Evolutionary conservation across 768 basidiomycete species (phyloP), one percentile per base, ranked within the genome.

Genomic region (Ramaria sp.): DNA sequence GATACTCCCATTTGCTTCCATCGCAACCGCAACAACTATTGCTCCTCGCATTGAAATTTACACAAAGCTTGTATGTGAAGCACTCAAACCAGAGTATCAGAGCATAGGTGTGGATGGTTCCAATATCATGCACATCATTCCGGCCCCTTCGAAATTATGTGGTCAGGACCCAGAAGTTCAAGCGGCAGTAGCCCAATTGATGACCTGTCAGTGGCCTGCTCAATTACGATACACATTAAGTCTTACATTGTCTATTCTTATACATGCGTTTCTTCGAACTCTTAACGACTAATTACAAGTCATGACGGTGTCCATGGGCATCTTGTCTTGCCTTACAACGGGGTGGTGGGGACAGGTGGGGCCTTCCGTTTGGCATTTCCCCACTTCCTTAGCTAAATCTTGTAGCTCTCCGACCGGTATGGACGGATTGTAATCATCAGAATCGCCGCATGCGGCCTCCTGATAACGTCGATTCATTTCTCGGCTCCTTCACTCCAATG

Each of bases 11-110:
- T 66, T 89, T 51, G 69, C 75, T 12, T 72, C 82, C 1, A 73
- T 82, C 7, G 82, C 79, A 2, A 74, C 70, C 65, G 68, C 80
- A 3, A 73, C 81, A 2, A 79, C 82, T 0, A 63, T 84, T 7
- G 88, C 88, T 0, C 86, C 89, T 7, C 78, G 79, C 48, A 76
- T 91, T 48, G 84, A 88, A 65, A 71, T 91, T 45, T 87, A 82
- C 68, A 88, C 84, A n/a, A 66, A 75, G 22, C 79, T 91, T 11
- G 86, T 75, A 19, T 92, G 90, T 66, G 75, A 74, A n/a, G 75
- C 76, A 13, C 78, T 81, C 64, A 83, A 73, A 61, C 84, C 86
- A 4, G 73, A 82, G 73, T 58, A 51, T 41, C 56, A 19, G 34
- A 33, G n/a, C 52, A 34, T 38, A 11, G 17, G 33, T 22, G 45